These are phyloP conservation scores for apple (Malus domestica) DNA, from an alignment of 306 rosid species.

Conservation along the genomic window ASM211411v1 NC_041798.1:237001-237500, in stretches of 20 bases:
- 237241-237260: conserved; percentile 5
- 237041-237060: conserved; percentile 3
- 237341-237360: conserved; percentile 16
- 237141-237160: conserved; percentile 53
- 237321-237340: conserved; percentile 69
- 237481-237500: background rate
- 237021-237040: conserved; percentile 43
- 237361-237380: background rate
- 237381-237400: background rate
- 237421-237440: background rate
- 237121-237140: conserved; percentile 39
- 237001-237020: conserved; percentile 38
- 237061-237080: conserved; percentile 1
- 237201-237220: background rate
- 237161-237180: conserved; percentile 24
- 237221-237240: background rate
- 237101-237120: conserved; percentile 56
- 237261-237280: conserved; percentile 39
- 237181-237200: background rate
- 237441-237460: background rate
- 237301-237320: conserved; percentile 62
- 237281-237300: conserved; percentile 51
- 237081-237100: conserved; percentile 29
- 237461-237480: background rate
- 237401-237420: background rate